Evolutionary conservation across 2,329 filamentous ascomycete genomes (phyloP), one percentile per base, ranked within the genome.

Genomic region (Falciphora oryzae): DNA sequence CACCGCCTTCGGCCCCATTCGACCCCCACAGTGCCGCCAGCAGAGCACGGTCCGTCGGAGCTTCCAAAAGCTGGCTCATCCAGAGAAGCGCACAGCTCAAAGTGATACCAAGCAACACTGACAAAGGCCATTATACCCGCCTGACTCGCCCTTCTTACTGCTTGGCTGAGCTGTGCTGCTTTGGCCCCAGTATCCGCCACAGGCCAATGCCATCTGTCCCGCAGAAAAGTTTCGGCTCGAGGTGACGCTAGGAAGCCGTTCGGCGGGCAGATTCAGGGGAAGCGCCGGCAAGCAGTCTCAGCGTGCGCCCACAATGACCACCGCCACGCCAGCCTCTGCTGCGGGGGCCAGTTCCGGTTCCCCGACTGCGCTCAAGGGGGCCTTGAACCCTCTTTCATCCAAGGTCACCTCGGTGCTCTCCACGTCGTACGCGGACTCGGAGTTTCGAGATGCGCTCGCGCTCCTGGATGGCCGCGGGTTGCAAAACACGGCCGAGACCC

Each of bases 351-450:
- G 59, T 4, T 16, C 35, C 35, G 22, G 59, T 10, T 11, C 35
- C 4, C 7, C 75, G 61, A 70, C 69, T 25, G 60, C 63, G 8
- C 58, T 67, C 4, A 84, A 76, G 67, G 72, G 79, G 1, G 14
- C 44, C 27, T 71, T 79, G 18, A 92, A 86, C 75, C 89, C 92
- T 10, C 80, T 98, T 38, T 88, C 91, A 10, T 89, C 89, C 66
- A 92, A 95, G 73, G 85, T 97, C 70, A 91, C 92, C 29, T 89
- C 86, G 67, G 90, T 98, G 57, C 85, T 98, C 61, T 97, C 95
- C 4, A 89, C 92, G 2, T 97, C 94, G 0, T 97, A 97, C 77
- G 90, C 93, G 8, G 95, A 98, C 76, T 83, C 91, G 6, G 94
- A 97, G 69, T 96, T 98, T 70, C 87, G 92, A 68, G 91, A 96